phyloP scores from a whole-genome alignment of 2,329 filamentous ascomycete species.

The Colletotrichum liaoningense region DNA sequence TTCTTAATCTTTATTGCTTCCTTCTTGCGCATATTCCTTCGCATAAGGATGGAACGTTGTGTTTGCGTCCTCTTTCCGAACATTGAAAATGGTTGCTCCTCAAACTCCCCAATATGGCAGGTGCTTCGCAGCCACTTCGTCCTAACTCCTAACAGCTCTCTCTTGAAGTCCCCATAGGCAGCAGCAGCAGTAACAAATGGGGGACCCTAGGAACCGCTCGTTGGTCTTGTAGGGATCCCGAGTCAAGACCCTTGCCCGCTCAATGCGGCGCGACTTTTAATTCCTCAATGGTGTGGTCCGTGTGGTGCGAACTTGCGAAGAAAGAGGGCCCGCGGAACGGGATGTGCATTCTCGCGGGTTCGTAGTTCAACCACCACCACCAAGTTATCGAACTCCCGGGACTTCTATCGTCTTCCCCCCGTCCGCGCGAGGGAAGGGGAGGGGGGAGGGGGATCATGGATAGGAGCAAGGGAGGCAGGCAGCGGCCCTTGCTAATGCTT shows the following conservation, averaged over 20 bases:
- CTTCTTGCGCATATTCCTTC: not conserved
- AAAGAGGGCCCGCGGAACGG: not conserved
- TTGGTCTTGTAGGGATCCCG: conserved; percentile 2
- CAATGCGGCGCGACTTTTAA: conserved; percentile 21
- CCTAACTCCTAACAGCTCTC: not conserved
- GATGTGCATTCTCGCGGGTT: not conserved
- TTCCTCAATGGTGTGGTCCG: not conserved
- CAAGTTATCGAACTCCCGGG: not conserved
- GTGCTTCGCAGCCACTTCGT: conserved; percentile 1
- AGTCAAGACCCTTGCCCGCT: conserved; percentile 30
- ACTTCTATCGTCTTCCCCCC: conserved; percentile 7
- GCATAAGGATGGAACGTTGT: not conserved
- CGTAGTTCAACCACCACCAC: not conserved
- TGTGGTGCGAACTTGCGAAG: not conserved
- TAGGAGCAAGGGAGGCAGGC: too few species aligned
- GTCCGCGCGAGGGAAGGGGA: not conserved
- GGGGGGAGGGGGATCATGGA: not conserved
- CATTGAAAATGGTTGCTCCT: not conserved
- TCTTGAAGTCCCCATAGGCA: not conserved
- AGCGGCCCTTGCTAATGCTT: not conserved
- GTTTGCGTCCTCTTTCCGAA: not conserved
- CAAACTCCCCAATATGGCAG: conserved; percentile 16
- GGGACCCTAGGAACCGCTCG: not conserved
- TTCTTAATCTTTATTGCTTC: not conserved
- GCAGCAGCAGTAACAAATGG: not conserved